Evolutionary conservation across 805 yeast species (phyloP).

Genomic region (Metschnikowia chrysomelidarum): DNA sequence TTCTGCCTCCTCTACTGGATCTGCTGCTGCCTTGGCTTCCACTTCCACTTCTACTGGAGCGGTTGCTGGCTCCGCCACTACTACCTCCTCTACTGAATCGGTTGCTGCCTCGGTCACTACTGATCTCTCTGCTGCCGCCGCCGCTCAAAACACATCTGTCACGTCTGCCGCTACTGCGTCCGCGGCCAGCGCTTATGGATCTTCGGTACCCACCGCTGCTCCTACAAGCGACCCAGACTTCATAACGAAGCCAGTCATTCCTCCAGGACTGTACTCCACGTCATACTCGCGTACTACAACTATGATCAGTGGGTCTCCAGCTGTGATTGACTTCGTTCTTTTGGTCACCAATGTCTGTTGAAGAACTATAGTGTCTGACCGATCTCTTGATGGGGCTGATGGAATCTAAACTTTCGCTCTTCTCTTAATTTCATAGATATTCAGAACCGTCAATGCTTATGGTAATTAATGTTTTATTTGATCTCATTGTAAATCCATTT

Average conservation of each 20-base stretch:
- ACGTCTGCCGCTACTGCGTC: conserved; percentile 1
- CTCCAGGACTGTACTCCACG: conserved; percentile 22
- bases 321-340: conserved; percentile 24
- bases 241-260: conserved; percentile 9
- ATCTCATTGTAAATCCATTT: no score
- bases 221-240: background rate
- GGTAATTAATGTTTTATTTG: no score
- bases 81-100: background rate
- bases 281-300: conserved; percentile 24
- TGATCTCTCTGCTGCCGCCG: background rate
- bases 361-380: no score
- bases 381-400: no score
- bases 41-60: conserved; percentile 2
- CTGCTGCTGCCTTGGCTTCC: conserved; percentile 1
- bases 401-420: no score
- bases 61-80: background rate
- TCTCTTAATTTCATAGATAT: no score
- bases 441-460: no score
- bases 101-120: conserved; percentile 1
- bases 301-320: conserved; percentile 21
- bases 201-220: conserved; percentile 2
- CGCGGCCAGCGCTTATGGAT: conserved; percentile 1
- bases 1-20: conserved; percentile 1
- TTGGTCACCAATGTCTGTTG: conserved; percentile 24
- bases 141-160: background rate